phyloP scores from a whole-genome alignment of 495 filamentous ascomycete species.

The Arthonia radiata region DNA sequence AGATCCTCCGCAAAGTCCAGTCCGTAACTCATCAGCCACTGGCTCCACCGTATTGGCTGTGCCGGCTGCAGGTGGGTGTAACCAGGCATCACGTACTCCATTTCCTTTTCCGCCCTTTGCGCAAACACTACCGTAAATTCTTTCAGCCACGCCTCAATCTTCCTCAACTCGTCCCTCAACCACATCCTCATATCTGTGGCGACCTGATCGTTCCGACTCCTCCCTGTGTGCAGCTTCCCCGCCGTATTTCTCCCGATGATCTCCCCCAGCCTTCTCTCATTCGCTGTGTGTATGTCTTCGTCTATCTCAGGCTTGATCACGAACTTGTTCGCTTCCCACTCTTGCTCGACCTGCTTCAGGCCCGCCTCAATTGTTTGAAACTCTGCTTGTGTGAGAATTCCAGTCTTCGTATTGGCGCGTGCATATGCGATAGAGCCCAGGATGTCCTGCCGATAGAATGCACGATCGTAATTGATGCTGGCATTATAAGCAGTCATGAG shows the following conservation, averaged over 20 bases:
- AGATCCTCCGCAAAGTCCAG: slow-evolving; percentile 54
- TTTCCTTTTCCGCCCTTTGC: slow-evolving; percentile 51
- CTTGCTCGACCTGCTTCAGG: slow-evolving; percentile 41
- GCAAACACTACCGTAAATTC: slow-evolving; percentile 49
- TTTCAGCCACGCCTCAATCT: slow-evolving; percentile 41
- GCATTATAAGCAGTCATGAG: slow-evolving; percentile 79
- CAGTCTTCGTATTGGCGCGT: slow-evolving; percentile 51
- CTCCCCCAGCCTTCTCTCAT: slow-evolving; percentile 75
- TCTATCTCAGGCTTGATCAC: slow-evolving; percentile 22
- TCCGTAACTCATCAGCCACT: slow-evolving; percentile 66
- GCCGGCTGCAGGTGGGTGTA: slow-evolving; percentile 90
- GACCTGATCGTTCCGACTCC: slow-evolving; percentile 83
- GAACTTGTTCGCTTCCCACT: slow-evolving; percentile 45
- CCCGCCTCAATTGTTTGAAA: slow-evolving; percentile 55
- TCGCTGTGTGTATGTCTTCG: slow-evolving; percentile 67
- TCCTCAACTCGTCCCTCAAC: slow-evolving; percentile 53
- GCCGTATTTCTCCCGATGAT: slow-evolving; percentile 67
- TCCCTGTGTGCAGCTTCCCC: slow-evolving; percentile 83
- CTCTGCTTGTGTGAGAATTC: slow-evolving; percentile 51
- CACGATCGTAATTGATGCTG: slow-evolving; percentile 62
- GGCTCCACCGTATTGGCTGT: slow-evolving; percentile 71
- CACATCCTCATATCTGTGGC: slow-evolving; percentile 85
- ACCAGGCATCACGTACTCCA: slow-evolving; percentile 34
- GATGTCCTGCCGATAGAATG: slow-evolving; percentile 62
- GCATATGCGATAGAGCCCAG: slow-evolving; percentile 67